Evolutionary conservation across 2,329 filamentous ascomycete species (phyloP).

Genomic region (Colletotrichum nymphaeae): DNA sequence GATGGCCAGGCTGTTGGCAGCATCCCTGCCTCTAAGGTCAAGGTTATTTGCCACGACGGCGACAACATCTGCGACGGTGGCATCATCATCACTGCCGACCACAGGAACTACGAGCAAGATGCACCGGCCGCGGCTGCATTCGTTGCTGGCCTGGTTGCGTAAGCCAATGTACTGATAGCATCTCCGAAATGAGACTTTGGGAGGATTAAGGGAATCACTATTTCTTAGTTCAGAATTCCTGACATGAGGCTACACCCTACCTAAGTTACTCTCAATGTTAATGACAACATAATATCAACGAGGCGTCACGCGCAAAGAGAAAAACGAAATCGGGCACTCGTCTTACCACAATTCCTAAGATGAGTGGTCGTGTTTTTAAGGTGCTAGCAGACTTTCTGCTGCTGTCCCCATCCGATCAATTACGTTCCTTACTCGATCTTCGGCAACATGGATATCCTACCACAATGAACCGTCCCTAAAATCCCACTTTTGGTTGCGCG

Average conservation of each 20-base stretch:
- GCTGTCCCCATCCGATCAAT: background rate
- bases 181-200: background rate
- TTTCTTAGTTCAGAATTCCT: background rate
- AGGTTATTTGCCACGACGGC: conserved; percentile 46
- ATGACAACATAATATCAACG: background rate
- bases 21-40: conserved; percentile 22
- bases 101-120: conserved; percentile 44
- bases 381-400: background rate
- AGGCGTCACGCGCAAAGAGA: background rate
- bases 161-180: background rate
- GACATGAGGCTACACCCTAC: no score
- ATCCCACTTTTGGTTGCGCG: background rate
- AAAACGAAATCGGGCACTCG: background rate
- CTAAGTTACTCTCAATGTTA: background rate
- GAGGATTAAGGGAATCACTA: background rate
- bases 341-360: background rate
- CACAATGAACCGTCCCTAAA: background rate
- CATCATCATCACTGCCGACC: conserved; percentile 41
- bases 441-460: background rate
- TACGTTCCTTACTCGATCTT: background rate
- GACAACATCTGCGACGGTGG: conserved; percentile 46
- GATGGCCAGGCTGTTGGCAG: conserved; percentile 16
- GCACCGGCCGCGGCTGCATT: conserved; percentile 43
- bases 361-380: background rate
- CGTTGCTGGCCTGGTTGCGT: conserved; percentile 37